Base-by-base conservation (phyloP, 2,329 filamentous ascomycete species). In the Curvularia hawaiiensis region DNA sequence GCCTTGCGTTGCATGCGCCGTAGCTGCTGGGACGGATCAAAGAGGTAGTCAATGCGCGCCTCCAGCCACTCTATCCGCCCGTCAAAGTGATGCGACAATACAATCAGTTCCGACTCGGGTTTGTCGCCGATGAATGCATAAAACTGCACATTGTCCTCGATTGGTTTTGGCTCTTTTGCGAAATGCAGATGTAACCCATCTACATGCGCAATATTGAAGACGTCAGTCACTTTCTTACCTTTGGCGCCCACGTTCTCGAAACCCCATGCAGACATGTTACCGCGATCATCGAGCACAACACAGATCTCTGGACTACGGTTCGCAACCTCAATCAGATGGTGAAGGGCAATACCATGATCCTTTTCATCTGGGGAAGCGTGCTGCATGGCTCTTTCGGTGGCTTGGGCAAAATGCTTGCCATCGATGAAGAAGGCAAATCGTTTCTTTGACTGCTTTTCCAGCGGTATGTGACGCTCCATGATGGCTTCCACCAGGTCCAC, bases 211-310 rank as follows among this genome's bases (percentile, higher is more conserved):
- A 97, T 88, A 70, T 92, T 95, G 79, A 95, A 96, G n/a, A 94
- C 85, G 60, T 88, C 87, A 28, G 86, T 82, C 4, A 84, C 82
- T 58, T 85, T 85, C 64, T 85, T 86, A 31, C 83, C 80, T 69
- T 88, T 91, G 66, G 85, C 88, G 35, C 90, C 89, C 20, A 96
- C 85, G 69, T 94, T 93, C 74, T 98, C 93, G 54, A 99, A 79
- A 0, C 92, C 94, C 91, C 94, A 97, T 0, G 91, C 92, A 40
- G 91, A 92, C 89, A 98, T 91, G 63, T 88, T 88, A 1, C 94
- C 94, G 47, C 84, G 81, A n/a, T 88, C 88, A 75, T 98, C 92
- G 47, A 97, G 81, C 9, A 94, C 87, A 24, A 98, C 83, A 64
- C 92, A 95, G 3, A 99, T 86, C 72, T 99, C 95, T 0, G 93